Evolutionary conservation across 371 early-diverging fungal species (phyloP).

Genomic region (Mucor sp.): DNA sequence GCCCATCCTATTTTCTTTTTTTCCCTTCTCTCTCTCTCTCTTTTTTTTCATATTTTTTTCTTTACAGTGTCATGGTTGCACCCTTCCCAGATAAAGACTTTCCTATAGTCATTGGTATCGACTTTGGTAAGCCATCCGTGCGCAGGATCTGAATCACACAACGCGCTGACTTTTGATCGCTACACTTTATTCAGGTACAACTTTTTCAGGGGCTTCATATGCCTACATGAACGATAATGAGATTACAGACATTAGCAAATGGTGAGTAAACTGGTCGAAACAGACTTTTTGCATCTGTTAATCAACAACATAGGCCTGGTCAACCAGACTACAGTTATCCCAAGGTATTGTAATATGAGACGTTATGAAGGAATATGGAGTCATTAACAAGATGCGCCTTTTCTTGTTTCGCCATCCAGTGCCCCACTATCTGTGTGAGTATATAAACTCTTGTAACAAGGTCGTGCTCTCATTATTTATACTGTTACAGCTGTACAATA

Average conservation of each 20-base stretch:
- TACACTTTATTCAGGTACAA: slow-evolving; percentile 46
- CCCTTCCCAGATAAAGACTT: slow-evolving; percentile 39
- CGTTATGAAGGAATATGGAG: neutral
- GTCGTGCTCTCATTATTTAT: neutral
- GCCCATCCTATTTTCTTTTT: neutral
- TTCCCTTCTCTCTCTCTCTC: slow-evolving; percentile 1
- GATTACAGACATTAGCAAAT: slow-evolving; percentile 35
- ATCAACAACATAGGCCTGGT: slow-evolving; percentile 33
- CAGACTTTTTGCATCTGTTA: neutral
- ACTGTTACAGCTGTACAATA: slow-evolving; percentile 29
- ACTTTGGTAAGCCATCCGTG: slow-evolving; percentile 43
- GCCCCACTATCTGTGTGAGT: slow-evolving; percentile 50
- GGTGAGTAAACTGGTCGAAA: slow-evolving; percentile 20
- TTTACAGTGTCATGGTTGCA: slow-evolving; percentile 4
- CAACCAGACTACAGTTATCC: slow-evolving; percentile 44
- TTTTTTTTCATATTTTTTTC: no score
- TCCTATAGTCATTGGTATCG: slow-evolving; percentile 62
- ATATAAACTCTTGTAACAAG: neutral
- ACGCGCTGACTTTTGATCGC: neutral
- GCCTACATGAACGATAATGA: slow-evolving; percentile 44
- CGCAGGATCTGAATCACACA: neutral
- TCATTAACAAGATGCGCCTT: neutral
- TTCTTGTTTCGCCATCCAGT: slow-evolving; percentile 17
- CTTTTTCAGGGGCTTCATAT: slow-evolving; percentile 62
- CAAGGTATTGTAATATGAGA: slow-evolving; percentile 24